phyloP scores from a whole-genome alignment of 257 asterid genomes.

The Leonotis leonurus region DNA sequence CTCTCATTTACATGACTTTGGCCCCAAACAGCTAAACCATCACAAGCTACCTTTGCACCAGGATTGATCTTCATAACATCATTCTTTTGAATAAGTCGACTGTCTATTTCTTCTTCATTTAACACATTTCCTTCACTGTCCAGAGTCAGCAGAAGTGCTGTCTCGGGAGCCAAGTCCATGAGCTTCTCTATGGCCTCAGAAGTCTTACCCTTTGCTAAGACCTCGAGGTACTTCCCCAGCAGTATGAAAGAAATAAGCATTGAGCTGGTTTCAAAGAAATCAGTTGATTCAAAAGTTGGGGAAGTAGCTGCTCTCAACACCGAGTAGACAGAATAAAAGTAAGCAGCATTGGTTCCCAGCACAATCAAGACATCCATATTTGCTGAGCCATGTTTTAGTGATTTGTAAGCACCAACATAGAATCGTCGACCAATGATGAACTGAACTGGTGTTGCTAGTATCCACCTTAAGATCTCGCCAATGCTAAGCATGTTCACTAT shows the following conservation, averaged over 20 bases:
- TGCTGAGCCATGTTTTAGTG: slow-evolving; percentile 50
- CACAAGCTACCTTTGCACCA: slow-evolving; percentile 72
- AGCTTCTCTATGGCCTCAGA: slow-evolving; percentile 69
- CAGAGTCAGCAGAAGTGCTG: slow-evolving; percentile 38
- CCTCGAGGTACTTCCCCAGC: slow-evolving; percentile 64
- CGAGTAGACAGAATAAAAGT: slow-evolving; percentile 56
- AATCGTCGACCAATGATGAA: slow-evolving; percentile 55
- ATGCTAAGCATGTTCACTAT: slow-evolving; percentile 40
- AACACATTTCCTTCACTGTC: slow-evolving; percentile 42
- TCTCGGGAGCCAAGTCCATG: slow-evolving; percentile 58
- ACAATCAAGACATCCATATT: slow-evolving; percentile 72
- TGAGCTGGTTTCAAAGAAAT: slow-evolving; percentile 61
- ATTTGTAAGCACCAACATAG: slow-evolving; percentile 50
- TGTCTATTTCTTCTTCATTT: slow-evolving; percentile 58
- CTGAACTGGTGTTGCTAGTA: slow-evolving; percentile 49
- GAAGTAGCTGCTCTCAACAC: slow-evolving; percentile 48
- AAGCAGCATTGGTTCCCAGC: slow-evolving; percentile 66
- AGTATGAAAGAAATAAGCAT: slow-evolving; percentile 65
- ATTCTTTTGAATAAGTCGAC: slow-evolving; percentile 54
- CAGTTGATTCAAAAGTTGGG: slow-evolving; percentile 40
- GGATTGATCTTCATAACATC: slow-evolving; percentile 59
- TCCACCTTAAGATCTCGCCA: slow-evolving; percentile 52
- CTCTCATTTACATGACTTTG: slow-evolving; percentile 57
- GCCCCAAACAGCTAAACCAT: slow-evolving; percentile 64
- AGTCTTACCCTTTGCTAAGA: slow-evolving; percentile 63